Evolutionary conservation across 106 monocot genomes (phyloP).

Genomic region (Dendrobium chrysotoxum): DNA sequence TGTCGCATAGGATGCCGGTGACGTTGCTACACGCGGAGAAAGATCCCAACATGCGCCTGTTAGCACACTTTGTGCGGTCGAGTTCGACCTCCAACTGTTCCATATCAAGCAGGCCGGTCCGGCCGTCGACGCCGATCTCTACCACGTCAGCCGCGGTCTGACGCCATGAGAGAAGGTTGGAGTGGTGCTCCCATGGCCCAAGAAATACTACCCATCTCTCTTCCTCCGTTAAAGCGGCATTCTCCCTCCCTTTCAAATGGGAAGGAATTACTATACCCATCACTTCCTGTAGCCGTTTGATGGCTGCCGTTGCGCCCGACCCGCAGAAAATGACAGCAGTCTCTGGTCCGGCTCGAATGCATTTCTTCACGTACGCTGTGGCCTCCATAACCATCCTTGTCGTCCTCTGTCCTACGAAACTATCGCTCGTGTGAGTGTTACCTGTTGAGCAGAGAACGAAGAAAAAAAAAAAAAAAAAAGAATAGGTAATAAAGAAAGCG

Average conservation of each 20-base stretch:
- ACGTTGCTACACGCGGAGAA: constrained; percentile 62
- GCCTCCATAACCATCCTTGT: constrained; percentile 22
- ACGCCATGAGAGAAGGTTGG: constrained; percentile 50
- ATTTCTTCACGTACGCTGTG: constrained; percentile 30
- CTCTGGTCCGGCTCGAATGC: constrained; percentile 22
- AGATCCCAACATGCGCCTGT: constrained; percentile 41
- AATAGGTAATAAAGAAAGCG: too few species aligned
- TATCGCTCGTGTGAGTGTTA: constrained; percentile 32
- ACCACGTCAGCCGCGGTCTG: constrained; percentile 41
- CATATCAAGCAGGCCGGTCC: constrained; percentile 25
- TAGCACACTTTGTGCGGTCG: neutral
- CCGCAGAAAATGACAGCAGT: constrained; percentile 40
- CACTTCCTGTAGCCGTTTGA: constrained; percentile 44
- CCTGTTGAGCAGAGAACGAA: neutral
- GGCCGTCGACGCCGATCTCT: constrained; percentile 28
- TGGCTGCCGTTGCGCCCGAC: constrained; percentile 32
- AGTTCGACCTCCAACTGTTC: constrained; percentile 15
- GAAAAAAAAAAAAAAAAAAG: too few species aligned
- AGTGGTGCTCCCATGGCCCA: constrained; percentile 53
- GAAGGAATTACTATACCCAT: constrained; percentile 35
- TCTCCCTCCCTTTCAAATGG: constrained; percentile 6
- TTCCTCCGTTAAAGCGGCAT: constrained; percentile 16
- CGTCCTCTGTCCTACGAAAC: constrained; percentile 30
- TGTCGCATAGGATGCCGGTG: constrained; percentile 35
- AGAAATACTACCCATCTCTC: constrained; percentile 52